Evolutionary conservation across 495 filamentous ascomycete genomes (phyloP).

Genomic region (Penicillium macrosclerotiorum): DNA sequence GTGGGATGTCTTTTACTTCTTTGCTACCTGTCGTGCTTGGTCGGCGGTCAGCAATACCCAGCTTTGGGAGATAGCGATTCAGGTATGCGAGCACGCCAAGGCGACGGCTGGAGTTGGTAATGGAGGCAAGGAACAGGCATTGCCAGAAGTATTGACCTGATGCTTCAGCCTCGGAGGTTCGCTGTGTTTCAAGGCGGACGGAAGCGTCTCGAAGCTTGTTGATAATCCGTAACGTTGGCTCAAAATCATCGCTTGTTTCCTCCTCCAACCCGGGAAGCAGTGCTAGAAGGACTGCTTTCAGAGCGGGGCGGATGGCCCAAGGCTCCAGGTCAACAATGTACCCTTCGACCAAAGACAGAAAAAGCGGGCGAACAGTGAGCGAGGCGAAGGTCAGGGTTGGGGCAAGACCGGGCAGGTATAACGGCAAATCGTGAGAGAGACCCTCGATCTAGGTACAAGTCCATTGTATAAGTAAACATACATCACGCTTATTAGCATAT

Average conservation of each 20-base stretch:
- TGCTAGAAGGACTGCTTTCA: conserved; percentile 83
- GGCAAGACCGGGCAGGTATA: conserved; percentile 87
- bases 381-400: conserved; percentile 91
- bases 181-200: conserved; percentile 43
- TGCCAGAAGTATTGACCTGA: conserved; percentile 96
- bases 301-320: conserved; percentile 71
- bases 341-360: conserved; percentile 78
- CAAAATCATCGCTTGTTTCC: conserved; percentile 95
- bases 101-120: conserved; percentile 80
- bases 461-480: conserved; percentile 9
- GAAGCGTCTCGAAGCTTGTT: conserved; percentile 73
- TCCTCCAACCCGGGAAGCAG: conserved; percentile 91
- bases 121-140: conserved; percentile 89
- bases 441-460: conserved; percentile 52
- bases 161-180: conserved; percentile 48
- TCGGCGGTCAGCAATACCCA: conserved; percentile 49
- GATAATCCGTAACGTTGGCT: conserved; percentile 74
- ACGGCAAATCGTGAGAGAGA: conserved; percentile 72
- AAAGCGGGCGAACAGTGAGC: conserved; percentile 78
- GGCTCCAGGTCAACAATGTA: conserved; percentile 71
- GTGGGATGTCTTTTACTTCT: conserved; percentile 21
- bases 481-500: neutral
- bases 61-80: conserved; percentile 70
- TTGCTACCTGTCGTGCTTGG: conserved; percentile 25
- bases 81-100: conserved; percentile 87